A percentile compares a stretch with the other conserved stretches of the same genome.
Evolutionary conservation across 2,329 filamentous ascomycete species (phyloP).

Genomic region (Aspergillus sp.): DNA sequence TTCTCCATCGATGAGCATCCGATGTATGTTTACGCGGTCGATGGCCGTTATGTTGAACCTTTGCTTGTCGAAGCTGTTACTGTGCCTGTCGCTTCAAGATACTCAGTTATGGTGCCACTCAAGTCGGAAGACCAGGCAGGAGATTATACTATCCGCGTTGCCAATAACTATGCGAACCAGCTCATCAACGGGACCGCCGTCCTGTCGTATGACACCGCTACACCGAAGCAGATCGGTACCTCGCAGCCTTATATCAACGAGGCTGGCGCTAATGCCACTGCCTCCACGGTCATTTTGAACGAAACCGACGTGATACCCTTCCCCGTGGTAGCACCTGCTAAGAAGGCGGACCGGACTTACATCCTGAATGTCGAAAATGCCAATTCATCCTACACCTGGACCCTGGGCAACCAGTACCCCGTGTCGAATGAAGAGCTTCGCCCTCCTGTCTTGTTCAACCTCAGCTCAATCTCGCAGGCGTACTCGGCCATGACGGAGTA

Average conservation of each 20-base stretch:
- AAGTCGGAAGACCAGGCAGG: conserved; percentile 44
- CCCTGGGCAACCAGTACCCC: conserved; percentile 28
- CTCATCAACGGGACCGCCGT: conserved; percentile 57
- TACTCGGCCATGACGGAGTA: conserved; percentile 39
- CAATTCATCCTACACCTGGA: conserved; percentile 29
- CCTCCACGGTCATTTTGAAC: conserved; percentile 49
- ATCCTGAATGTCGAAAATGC: conserved; percentile 25
- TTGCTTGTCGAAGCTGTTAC: conserved; percentile 39
- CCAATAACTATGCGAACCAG: conserved; percentile 54
- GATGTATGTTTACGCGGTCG: conserved; percentile 49
- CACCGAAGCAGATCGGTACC: conserved; percentile 10
- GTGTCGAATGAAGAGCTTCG: conserved; percentile 25
- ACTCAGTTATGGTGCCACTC: conserved; percentile 48
- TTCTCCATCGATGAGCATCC: conserved; percentile 50
- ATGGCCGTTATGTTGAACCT: conserved; percentile 48
- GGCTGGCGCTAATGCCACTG: conserved; percentile 47
- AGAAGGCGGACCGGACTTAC: conserved; percentile 46
- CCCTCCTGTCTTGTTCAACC: conserved; percentile 31
- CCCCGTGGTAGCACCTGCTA: conserved; percentile 48
- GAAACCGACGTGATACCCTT: conserved; percentile 49
- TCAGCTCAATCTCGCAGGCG: conserved; percentile 28
- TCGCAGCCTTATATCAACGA: conserved; percentile 53
- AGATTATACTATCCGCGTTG: conserved; percentile 58
- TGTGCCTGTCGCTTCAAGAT: conserved; percentile 41
- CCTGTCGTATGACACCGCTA: conserved; percentile 44